A percentile compares a stretch with the other conserved stretches of the same genome.
These are phyloP conservation scores for Alnus rubra DNA, from an alignment of 306 rosid genomes.

Conservation along the genomic window DNA sequence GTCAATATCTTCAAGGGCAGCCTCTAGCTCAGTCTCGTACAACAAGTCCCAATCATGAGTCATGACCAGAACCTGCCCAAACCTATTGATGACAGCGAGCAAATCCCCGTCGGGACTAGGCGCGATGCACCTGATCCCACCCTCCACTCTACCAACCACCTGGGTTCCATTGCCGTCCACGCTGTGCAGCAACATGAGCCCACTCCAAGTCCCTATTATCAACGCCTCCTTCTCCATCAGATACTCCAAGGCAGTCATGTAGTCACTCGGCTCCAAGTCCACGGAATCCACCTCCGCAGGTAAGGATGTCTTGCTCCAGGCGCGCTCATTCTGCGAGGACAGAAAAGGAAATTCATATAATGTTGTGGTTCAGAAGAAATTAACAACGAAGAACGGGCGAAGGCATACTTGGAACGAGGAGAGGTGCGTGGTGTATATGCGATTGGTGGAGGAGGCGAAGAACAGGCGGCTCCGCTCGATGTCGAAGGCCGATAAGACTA, in stretches of 20 bases:
- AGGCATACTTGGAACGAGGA: slow-evolving; percentile 69
- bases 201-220: slow-evolving; percentile 70
- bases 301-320: slow-evolving; percentile 48
- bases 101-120: slow-evolving; percentile 97
- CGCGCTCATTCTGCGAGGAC: slow-evolving; percentile 48
- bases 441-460: slow-evolving; percentile 73
- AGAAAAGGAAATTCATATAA: too few species aligned
- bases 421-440: slow-evolving; percentile 61
- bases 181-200: slow-evolving; percentile 59
- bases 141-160: slow-evolving; percentile 81
- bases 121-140: slow-evolving; percentile 72
- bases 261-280: slow-evolving; percentile 65
- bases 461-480: slow-evolving; percentile 88
- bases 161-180: slow-evolving; percentile 56
- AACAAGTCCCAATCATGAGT: slow-evolving; percentile 93
- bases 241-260: slow-evolving; percentile 72
- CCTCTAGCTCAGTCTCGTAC: slow-evolving; percentile 63
- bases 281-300: slow-evolving; percentile 43
- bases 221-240: slow-evolving; percentile 93
- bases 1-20: slow-evolving; percentile 48
- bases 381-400: not conserved
- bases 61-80: slow-evolving; percentile 74
- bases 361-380: not conserved
- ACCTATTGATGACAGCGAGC: slow-evolving; percentile 55
- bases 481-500: slow-evolving; percentile 70